These are phyloP conservation scores for Cymbidium sinense DNA, from an alignment of 106 monocot species.

Conservation along the genomic window DNA sequence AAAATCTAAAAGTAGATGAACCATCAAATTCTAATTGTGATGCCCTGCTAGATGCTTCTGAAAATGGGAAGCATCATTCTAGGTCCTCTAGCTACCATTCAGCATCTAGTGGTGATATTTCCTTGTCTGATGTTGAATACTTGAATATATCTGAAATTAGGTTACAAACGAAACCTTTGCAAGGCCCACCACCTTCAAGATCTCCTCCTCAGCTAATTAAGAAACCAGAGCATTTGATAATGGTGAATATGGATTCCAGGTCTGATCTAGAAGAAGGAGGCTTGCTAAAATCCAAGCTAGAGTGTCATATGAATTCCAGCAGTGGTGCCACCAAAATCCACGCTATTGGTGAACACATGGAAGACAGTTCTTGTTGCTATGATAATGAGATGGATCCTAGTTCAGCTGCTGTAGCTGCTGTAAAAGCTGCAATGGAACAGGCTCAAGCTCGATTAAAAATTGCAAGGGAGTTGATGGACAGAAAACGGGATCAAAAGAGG, in stretches of 20 bases:
- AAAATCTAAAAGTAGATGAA: constrained; percentile 13
- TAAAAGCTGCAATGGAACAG: constrained; percentile 93
- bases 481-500: constrained; percentile 47
- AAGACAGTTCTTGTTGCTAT: constrained; percentile 12
- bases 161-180: constrained; percentile 31
- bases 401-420: constrained; percentile 66
- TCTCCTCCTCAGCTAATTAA: constrained; percentile 25
- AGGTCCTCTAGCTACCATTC: constrained; percentile 21
- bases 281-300: neutral
- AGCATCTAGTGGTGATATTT: constrained; percentile 20
- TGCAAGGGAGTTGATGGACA: constrained; percentile 76
- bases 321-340: constrained; percentile 2
- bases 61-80: constrained; percentile 5
- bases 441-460: constrained; percentile 68
- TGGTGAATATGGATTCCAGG: too few relatives aligned
- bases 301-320: neutral
- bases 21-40: neutral
- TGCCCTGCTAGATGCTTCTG: constrained; percentile 4
- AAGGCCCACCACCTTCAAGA: constrained; percentile 43
- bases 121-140: constrained; percentile 11
- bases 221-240: neutral
- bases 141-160: constrained; percentile 34
- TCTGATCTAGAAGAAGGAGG: constrained; percentile 14
- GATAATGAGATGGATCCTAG: constrained; percentile 48
- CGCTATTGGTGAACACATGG: neutral